Conservation (phyloP, 1,284 basidiomycete species). For the Serendipita sp. region DNA sequence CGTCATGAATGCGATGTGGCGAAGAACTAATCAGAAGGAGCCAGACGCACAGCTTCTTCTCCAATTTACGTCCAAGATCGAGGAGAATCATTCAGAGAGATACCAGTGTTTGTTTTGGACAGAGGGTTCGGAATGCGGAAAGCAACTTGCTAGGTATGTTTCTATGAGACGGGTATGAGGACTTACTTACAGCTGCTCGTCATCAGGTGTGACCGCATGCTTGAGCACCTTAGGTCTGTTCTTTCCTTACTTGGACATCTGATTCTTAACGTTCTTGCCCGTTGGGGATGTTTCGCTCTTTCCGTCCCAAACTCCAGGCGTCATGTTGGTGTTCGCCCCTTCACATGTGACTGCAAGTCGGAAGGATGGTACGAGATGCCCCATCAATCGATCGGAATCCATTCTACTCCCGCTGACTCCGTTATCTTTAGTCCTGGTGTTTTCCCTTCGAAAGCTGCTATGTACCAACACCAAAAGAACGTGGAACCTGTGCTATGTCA, state of each 20-base stretch:
- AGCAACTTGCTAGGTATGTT: neutral
- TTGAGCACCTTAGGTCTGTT: conserved; percentile 4
- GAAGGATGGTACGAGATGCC: neutral
- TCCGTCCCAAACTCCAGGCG: neutral
- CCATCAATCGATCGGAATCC: neutral
- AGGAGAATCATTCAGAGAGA: neutral
- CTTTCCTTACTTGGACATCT: neutral
- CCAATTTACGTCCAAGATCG: conserved; percentile 1
- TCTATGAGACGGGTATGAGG: neutral
- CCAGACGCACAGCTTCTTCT: neutral
- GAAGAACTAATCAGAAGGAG: neutral
- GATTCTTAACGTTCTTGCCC: neutral
- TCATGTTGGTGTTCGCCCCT: conserved; percentile 5
- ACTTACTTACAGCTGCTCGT: neutral
- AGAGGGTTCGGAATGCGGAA: neutral
- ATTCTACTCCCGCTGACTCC: neutral
- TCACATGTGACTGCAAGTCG: neutral
- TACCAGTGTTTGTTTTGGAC: neutral
- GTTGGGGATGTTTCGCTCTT: too few relatives aligned
- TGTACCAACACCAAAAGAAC: conserved; percentile 6
- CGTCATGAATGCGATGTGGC: neutral
- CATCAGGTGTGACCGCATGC: conserved; percentile 1
- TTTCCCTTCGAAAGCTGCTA: conserved; percentile 4
- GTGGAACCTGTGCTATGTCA: conserved; percentile 3
- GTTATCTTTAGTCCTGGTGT: neutral